Base-by-base conservation (phyloP, 2,329 filamentous ascomycete genomes). In the Xylaria multiplex region DNA sequence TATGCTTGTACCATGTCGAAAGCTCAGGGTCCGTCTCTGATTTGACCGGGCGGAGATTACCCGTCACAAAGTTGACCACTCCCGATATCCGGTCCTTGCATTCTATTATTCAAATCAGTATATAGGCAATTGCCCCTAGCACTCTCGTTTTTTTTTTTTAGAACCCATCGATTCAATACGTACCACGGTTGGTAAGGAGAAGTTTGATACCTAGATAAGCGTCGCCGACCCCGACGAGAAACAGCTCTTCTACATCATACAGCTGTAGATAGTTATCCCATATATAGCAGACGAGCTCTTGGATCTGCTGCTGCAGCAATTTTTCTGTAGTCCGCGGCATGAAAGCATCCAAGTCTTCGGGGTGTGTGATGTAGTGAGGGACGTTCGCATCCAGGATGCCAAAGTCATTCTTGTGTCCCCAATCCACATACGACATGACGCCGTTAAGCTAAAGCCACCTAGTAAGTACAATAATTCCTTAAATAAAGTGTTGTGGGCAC, bases 241-340 rank as follows among this genome's bases (percentile, higher is more conserved):
- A 92, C 16, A 98, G 87, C 59, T 95, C 88, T 6, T 90, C 88
- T 0, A 86, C 84, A 2, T 92, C 86, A 57, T 90, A 89, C 37
- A 92, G 84, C 82, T 97, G 92, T 22, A 99, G 88, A 75, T 97
- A 97, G 76, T 99, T 99, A 73, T 97, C 94, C 96, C 96, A 99
- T 14, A 99, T 82, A 75, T 97, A 98, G 66, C 86, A 89, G 4
- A 95, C 88, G 11, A 97, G 82, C 67, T 95, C 90, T 68, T 91
- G 88, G 0, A 87, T 89, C 77, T 87, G 86, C 61, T 83, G 82
- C 68, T 90, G 84, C 7, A 88, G 75, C 1, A 78, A 79, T 58
- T 77, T 79, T 70, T 86, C 86, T 35, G 79, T 79, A 32, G 80
- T 77, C 1, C 78, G 74, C 0, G 83, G 80, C 2, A 80, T 83